These are phyloP conservation scores for Aspergillus sp. DNA, from an alignment of 2,329 filamentous ascomycete genomes.

Conservation along the genomic window DNA sequence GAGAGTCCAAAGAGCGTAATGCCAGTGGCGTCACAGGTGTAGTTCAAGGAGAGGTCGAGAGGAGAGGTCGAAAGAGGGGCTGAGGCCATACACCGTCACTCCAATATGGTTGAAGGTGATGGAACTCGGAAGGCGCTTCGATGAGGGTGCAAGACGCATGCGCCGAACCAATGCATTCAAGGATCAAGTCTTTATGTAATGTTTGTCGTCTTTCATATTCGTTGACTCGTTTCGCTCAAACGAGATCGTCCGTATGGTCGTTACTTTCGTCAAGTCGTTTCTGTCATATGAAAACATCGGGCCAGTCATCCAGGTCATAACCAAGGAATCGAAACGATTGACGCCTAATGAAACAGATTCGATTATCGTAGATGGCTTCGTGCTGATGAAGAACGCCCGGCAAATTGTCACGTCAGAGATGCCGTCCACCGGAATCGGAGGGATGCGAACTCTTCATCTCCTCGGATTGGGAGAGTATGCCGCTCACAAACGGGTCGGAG, in stretches of 20 bases:
- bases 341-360: background rate
- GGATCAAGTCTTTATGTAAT: conserved; percentile 4
- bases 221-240: background rate
- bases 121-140: too few species aligned
- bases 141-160: conserved; percentile 8
- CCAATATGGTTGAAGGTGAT: too few species aligned
- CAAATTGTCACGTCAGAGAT: background rate
- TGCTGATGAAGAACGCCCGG: too few species aligned
- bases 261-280: background rate
- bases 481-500: conserved; percentile 33
- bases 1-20: too few species aligned
- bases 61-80: too few species aligned
- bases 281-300: background rate
- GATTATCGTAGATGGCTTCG: background rate
- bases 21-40: too few species aligned
- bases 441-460: background rate
- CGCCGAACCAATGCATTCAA: conserved; percentile 4
- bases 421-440: background rate
- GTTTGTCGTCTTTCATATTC: conserved; percentile 2
- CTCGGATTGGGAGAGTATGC: background rate
- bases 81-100: too few species aligned
- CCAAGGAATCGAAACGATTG: background rate
- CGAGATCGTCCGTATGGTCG: background rate
- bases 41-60: too few species aligned
- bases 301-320: background rate